Evolutionary conservation across 75 land plant species (phyloP).

Genomic region (Cryptomeria japonica): DNA sequence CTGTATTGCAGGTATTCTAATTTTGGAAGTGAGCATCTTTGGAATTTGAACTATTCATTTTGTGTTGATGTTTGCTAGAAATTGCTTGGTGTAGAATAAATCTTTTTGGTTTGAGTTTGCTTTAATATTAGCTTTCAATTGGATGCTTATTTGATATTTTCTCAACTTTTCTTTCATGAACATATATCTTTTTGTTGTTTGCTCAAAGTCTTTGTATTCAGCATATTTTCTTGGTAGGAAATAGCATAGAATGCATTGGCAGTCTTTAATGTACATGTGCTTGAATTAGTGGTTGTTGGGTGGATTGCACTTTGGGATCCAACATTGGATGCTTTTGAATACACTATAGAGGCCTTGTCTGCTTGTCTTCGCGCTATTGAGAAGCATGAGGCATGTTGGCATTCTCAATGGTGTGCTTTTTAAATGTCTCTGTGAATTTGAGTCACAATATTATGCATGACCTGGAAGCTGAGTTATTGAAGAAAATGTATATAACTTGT

Average conservation of each 20-base stretch:
- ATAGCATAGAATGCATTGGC: slow-evolving; percentile 99
- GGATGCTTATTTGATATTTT: neutral
- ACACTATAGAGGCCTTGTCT: slow-evolving; percentile 94
- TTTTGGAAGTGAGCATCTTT: slow-evolving; percentile 68
- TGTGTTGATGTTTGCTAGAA: neutral
- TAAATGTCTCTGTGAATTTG: neutral
- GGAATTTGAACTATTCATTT: neutral
- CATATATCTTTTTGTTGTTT: neutral
- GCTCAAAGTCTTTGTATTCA: neutral
- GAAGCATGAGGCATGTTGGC: slow-evolving; percentile 97
- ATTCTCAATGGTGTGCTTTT: slow-evolving; percentile 87
- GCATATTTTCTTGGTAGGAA: slow-evolving; percentile 54
- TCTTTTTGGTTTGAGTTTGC: neutral
- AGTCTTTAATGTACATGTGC: slow-evolving; percentile 97
- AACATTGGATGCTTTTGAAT: slow-evolving; percentile 69
- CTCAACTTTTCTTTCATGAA: neutral
- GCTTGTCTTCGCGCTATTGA: slow-evolving; percentile 97
- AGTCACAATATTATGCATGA: neutral
- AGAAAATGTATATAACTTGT: too few species aligned
- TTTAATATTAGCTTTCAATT: neutral
- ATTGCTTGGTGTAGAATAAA: neutral
- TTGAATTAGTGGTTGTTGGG: slow-evolving; percentile 96
- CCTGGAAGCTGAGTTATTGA: neutral
- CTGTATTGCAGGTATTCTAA: slow-evolving; percentile 93
- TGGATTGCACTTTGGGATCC: slow-evolving; percentile 98